These are phyloP conservation scores for Hawksworthiomyces lignivorus DNA, from an alignment of 2,329 filamentous ascomycete genomes.

Conservation along the genomic window DNA sequence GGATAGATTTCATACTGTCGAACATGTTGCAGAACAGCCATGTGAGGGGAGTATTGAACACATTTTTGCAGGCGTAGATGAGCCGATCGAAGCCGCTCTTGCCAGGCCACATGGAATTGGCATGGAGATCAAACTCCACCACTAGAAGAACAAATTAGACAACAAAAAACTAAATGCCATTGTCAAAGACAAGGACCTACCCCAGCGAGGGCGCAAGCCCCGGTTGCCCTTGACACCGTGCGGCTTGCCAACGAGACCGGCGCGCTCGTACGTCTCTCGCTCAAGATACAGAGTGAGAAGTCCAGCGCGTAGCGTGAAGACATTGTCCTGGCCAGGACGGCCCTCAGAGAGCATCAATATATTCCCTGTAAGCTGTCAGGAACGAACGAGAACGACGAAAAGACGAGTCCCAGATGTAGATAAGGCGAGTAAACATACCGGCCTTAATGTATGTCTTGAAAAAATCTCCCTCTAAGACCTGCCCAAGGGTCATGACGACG, in stretches of 20 bases:
- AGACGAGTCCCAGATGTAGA: too few relatives aligned
- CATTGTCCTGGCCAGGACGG: conserved; percentile 58
- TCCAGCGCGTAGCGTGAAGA: conserved; percentile 66
- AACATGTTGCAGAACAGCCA: conserved; percentile 69
- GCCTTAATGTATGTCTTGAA: conserved; percentile 80
- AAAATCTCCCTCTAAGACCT: conserved; percentile 66
- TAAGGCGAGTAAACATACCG: conserved; percentile 49
- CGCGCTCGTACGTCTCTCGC: conserved; percentile 73
- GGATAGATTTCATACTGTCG: conserved; percentile 31
- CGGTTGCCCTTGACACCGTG: conserved; percentile 50
- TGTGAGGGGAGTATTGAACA: conserved; percentile 56
- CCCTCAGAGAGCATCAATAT: conserved; percentile 80
- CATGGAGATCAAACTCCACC: conserved; percentile 67
- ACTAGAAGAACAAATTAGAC: conserved; percentile 35
- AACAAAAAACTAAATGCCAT: neutral
- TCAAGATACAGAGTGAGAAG: conserved; percentile 67
- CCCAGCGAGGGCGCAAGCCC: conserved; percentile 61
- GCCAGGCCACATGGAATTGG: conserved; percentile 69
- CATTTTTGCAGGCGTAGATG: conserved; percentile 70
- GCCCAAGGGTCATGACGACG: conserved; percentile 64
- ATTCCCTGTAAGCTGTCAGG: conserved; percentile 46
- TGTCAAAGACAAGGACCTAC: conserved; percentile 37
- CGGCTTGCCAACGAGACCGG: conserved; percentile 69
- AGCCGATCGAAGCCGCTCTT: conserved; percentile 78
- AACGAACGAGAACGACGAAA: neutral